Conservation (phyloP, 768 basidiomycete genomes). For the Udeniomyces megalosporus region DNA sequence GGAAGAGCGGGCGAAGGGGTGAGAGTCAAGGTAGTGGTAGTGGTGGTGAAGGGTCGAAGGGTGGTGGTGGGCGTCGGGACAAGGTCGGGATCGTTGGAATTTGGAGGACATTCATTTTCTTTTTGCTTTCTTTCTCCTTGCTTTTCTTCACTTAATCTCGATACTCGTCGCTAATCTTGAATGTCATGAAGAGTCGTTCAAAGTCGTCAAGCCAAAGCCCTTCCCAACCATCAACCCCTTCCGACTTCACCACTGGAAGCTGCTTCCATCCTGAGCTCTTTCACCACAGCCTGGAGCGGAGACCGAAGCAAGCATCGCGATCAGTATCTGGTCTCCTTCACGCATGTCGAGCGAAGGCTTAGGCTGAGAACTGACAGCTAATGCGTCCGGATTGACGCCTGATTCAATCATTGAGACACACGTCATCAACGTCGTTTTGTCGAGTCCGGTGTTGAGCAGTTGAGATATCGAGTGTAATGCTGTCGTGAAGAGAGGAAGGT, state of each 20-base stretch:
- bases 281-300: neutral
- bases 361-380: constrained; percentile 2
- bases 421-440: neutral
- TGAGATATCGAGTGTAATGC: constrained; percentile 6
- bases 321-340: neutral
- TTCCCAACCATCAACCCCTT: no score
- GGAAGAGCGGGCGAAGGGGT: neutral
- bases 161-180: no score
- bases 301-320: neutral
- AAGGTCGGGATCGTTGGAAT: no score
- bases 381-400: constrained; percentile 1
- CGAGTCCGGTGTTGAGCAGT: constrained; percentile 12
- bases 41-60: no score
- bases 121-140: no score
- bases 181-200: no score
- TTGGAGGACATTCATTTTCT: no score
- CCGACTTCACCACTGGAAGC: neutral
- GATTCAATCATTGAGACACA: constrained; percentile 8
- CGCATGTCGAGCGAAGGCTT: no score
- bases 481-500: neutral
- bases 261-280: neutral
- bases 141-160: no score
- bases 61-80: no score
- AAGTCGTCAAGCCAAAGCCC: no score
- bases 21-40: neutral